These are phyloP conservation scores for Irpex rosettiformis DNA, from an alignment of 1,284 basidiomycete genomes.

Conservation along the genomic window DNA sequence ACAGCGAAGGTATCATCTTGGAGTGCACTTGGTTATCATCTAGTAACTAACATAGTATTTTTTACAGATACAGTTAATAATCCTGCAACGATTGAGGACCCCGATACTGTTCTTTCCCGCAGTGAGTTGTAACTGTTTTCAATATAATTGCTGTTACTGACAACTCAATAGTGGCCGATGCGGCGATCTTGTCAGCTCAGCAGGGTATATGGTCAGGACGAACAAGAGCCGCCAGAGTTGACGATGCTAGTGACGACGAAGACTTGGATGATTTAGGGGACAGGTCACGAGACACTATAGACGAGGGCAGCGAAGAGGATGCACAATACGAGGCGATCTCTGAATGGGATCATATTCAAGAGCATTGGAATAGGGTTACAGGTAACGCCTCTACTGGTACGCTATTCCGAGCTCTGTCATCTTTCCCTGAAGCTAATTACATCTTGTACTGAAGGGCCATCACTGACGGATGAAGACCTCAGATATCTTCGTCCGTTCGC, in stretches of 20 bases:
- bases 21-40: too few relatives aligned
- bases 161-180: too few relatives aligned
- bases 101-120: too few relatives aligned
- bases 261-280: conserved; percentile 8
- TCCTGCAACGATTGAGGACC: too few relatives aligned
- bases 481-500: conserved; percentile 16
- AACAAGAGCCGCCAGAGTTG: not conserved
- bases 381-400: conserved; percentile 9
- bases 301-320: not conserved
- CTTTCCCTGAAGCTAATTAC: not conserved
- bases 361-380: conserved; percentile 19
- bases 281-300: too few relatives aligned
- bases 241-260: conserved; percentile 5
- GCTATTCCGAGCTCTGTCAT: not conserved
- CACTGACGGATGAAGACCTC: conserved; percentile 15
- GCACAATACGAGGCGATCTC: conserved; percentile 13
- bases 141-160: too few relatives aligned
- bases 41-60: too few relatives aligned
- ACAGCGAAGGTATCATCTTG: too few relatives aligned
- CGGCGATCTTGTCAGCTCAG: not conserved
- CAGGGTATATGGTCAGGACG: not conserved
- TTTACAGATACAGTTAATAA: too few relatives aligned
- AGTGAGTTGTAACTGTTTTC: too few relatives aligned
- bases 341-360: conserved; percentile 20
- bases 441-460: conserved; percentile 6